Base-by-base conservation (phyloP, 441 rosid species). In the Populus hybrid region DNA sequence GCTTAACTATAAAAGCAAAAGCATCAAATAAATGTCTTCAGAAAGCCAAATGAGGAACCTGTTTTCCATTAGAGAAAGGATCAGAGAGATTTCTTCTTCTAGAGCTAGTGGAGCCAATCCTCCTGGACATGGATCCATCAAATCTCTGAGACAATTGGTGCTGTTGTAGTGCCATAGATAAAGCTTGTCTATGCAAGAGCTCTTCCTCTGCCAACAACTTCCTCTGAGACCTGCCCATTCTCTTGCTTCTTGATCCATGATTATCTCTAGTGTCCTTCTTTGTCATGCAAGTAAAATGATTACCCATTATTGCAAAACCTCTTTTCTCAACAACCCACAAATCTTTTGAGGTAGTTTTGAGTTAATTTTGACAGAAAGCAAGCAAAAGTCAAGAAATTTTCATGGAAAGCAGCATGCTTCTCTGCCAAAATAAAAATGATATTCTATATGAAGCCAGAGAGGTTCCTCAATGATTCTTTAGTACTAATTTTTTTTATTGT, bases 111-210 rank as follows among this genome's bases (percentile, higher is more conserved):
- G 95, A 90, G 81, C 97, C 97, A 81, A 89, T 88, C 77, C 98
- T 87, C 76, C 97, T 86, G 20, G 99, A 95, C 93, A 95, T 92
- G 89, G 99, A 95, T 87, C 99, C 98, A n/a, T n/a, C n/a, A n/a
- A n/a, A n/a, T n/a, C n/a, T n/a, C n/a, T n/a, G n/a, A n/a, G n/a
- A n/a, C n/a, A n/a, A n/a, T n/a, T 89, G 94, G 74, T 91, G 93
- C 80, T 95, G 99, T 38, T 93, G 97, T 77, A 91, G 86, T 16
- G 89, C 95, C 95, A 91, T 87, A 53, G 95, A 91, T 59, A 91
- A 76, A 83, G 92, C 93, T 84, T 91, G 92, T 75, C 88, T 86
- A 75, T 91, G 95, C 81, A 89, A 77, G 31, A 87, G 50, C 85
- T 91, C 95, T 79, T 91, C 95, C 26, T 91, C 95, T 1, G 87